These are phyloP conservation scores for Mycena venus DNA, from an alignment of 768 basidiomycete genomes.

Conservation along the genomic window DNA sequence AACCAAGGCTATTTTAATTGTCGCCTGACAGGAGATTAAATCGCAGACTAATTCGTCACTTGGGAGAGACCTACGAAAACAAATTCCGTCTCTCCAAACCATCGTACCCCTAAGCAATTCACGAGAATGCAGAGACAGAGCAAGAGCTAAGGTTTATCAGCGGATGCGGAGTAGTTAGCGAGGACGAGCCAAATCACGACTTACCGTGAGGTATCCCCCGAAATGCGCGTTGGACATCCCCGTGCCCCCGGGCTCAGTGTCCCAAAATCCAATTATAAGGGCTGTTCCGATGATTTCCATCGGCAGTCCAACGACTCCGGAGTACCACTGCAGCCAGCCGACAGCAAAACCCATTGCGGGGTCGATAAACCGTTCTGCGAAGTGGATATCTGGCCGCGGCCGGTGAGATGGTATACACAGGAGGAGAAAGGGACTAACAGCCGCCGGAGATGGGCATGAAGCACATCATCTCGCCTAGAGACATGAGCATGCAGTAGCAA, in stretches of 20 bases:
- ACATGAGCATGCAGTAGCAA: constrained; percentile 19
- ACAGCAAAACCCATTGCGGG: constrained; percentile 58
- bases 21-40: constrained; percentile 8
- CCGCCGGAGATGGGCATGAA: constrained; percentile 33
- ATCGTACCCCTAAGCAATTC: constrained; percentile 57
- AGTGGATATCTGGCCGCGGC: constrained; percentile 69
- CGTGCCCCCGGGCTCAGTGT: constrained; percentile 27
- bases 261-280: constrained; percentile 64
- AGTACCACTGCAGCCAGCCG: constrained; percentile 57
- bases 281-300: constrained; percentile 69
- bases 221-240: constrained; percentile 20
- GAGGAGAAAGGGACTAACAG: too few relatives aligned
- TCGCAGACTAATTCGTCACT: too few relatives aligned
- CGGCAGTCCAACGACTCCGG: constrained; percentile 54
- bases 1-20: constrained; percentile 60
- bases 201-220: constrained; percentile 22
- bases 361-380: constrained; percentile 68
- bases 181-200: too few relatives aligned
- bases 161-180: too few relatives aligned
- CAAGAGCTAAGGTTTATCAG: too few relatives aligned
- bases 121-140: constrained; percentile 47
- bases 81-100: constrained; percentile 72
- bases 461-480: constrained; percentile 46
- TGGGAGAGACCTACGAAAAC: constrained; percentile 59
- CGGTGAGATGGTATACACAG: too few relatives aligned